A percentile compares a stretch with the other conserved stretches of the same genome.
These are phyloP conservation scores for Crithidia expoeki DNA, from an alignment of 208 protist genomes.

Conservation along the genomic window DNA sequence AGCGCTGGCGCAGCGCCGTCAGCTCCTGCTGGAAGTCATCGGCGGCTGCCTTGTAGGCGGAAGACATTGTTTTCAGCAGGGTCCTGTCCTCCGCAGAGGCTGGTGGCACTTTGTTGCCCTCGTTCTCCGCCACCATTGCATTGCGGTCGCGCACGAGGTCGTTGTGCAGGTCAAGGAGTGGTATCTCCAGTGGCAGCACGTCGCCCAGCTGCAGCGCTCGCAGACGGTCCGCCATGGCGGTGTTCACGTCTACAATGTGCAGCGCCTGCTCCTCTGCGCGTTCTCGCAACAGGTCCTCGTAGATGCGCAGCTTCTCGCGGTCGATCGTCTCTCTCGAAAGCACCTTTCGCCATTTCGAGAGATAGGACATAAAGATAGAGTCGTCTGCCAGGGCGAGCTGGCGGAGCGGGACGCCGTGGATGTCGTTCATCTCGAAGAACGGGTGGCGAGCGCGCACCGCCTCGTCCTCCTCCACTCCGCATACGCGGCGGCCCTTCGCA, in stretches of 20 bases:
- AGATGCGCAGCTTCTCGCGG: conserved; percentile 57
- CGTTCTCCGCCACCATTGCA: conserved; percentile 17
- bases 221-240: conserved; percentile 23
- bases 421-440: conserved; percentile 69
- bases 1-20: conserved; percentile 29
- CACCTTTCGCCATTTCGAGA: conserved; percentile 43
- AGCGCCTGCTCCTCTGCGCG: conserved; percentile 42
- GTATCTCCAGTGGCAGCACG: conserved; percentile 6
- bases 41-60: conserved; percentile 2
- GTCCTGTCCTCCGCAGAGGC: conserved; percentile 12
- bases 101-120: conserved; percentile 1
- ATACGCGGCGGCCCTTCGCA: conserved; percentile 32
- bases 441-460: conserved; percentile 68
- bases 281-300: conserved; percentile 68
- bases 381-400: conserved; percentile 44
- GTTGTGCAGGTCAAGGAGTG: conserved; percentile 28
- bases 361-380: conserved; percentile 38
- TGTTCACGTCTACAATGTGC: conserved; percentile 21
- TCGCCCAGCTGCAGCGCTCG: conserved; percentile 12
- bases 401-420: conserved; percentile 55
- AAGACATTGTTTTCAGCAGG: neutral
- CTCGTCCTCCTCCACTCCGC: conserved; percentile 57
- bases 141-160: conserved; percentile 15
- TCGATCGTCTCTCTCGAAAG: conserved; percentile 54
- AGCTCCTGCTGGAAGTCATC: conserved; percentile 26